Evolutionary conservation across 1,284 basidiomycete species (phyloP), one percentile per base, ranked within the genome.

Genomic region (Fomitopsis pinicola): DNA sequence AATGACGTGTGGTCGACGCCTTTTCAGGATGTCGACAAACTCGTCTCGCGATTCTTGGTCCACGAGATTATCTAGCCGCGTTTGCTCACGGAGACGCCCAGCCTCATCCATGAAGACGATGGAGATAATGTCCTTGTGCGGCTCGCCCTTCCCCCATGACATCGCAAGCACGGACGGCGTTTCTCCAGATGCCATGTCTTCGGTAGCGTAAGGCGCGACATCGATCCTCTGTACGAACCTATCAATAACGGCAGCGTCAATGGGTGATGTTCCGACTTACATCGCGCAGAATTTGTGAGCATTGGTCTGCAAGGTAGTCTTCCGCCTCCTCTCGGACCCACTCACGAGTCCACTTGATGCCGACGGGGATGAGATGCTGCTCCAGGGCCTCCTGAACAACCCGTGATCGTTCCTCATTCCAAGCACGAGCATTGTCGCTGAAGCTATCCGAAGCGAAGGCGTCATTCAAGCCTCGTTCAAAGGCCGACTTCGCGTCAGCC

Each of bases 61-160:
- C 59, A 83, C 80, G 30, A 97, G 81, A 69, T 95, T 95, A 77
- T 98, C 96, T 59, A 98, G 84, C 70, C 92, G 92, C 58, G 88
- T 85, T 66, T 94, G 89, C 68, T 97, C 93, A 22, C 94, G 90
- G 69, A 97, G 81, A 59, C 93, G 91, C 15, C 96, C 96, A 53
- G 87, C 86, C 66, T 94, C 86, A 71, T 98, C 96, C 57, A 98
- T 74, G 75, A 90, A 92, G 58, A 97, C 90, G 38, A 93, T 78
- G 36, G 89, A 86, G 62, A 98, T 92, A 1, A 90, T 88, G 74
- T 99, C 97, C 69, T 90, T 91, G 67, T 91, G 88, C 44, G 94
- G 93, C 68, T 97, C 95, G 57, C 97, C 97, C 71, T 91, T 90
- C 52, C 97, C 97, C 85, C 95, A 95, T 4, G 97, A 98, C 61